Evolutionary conservation across 768 basidiomycete species (phyloP).

Genomic region (Cystobasidium onofrii): DNA sequence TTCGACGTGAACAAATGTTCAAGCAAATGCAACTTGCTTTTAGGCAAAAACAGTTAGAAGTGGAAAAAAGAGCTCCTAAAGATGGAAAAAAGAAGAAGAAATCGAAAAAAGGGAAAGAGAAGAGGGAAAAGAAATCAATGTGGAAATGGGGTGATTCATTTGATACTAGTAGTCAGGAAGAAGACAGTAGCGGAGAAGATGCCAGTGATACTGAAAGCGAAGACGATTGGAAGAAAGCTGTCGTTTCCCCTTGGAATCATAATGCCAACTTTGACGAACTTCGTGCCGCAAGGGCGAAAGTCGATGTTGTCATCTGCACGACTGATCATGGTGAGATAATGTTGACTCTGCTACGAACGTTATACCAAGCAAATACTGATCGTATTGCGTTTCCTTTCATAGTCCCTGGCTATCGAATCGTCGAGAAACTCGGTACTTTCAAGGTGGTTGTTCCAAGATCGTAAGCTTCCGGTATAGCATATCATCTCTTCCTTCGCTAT

Average conservation of each 20-base stretch:
- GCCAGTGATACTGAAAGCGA: slow-evolving; percentile 1
- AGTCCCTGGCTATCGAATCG: slow-evolving; percentile 17
- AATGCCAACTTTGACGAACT: background rate
- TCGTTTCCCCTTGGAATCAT: background rate
- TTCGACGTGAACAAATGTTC: slow-evolving; percentile 10
- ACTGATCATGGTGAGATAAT: background rate
- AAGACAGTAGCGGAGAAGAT: background rate
- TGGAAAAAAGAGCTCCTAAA: background rate
- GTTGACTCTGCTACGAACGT: background rate
- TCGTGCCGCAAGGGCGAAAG: background rate
- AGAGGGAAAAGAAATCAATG: background rate
- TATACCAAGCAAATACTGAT: background rate
- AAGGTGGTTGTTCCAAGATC: slow-evolving; percentile 14
- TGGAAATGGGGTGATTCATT: background rate
- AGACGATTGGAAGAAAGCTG: background rate
- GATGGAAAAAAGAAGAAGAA: background rate
- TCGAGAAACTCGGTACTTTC: background rate
- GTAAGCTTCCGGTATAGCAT: no score
- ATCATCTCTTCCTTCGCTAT: no score
- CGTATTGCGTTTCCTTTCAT: background rate
- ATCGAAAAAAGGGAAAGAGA: background rate
- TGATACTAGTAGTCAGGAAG: background rate
- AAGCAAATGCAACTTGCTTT: slow-evolving; percentile 16
- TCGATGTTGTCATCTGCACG: slow-evolving; percentile 4
- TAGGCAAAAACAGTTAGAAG: background rate